These are phyloP conservation scores for Ceriops tagal DNA, from an alignment of 345 rosid genomes.

Conservation along the genomic window DNA sequence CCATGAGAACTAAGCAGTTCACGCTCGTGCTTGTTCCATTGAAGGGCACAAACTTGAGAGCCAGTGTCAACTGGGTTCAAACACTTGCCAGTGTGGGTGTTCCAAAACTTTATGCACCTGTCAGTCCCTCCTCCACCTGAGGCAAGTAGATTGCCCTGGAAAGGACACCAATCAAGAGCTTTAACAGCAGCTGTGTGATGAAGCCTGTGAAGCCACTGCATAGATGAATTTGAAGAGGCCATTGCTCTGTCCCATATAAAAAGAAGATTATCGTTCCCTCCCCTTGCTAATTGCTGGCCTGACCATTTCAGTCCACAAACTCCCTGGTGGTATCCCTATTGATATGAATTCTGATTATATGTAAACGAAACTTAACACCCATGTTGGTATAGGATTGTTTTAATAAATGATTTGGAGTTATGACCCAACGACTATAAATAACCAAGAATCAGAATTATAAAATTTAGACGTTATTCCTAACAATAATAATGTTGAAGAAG, in stretches of 20 bases:
- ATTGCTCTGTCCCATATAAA: constrained; percentile 49
- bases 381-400: too few species aligned
- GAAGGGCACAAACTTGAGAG: constrained; percentile 45
- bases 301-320: constrained; percentile 60
- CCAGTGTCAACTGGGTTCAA: constrained; percentile 51
- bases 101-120: constrained; percentile 47
- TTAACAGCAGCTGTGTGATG: constrained; percentile 55
- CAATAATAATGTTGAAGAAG: too few species aligned
- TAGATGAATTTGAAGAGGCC: constrained; percentile 38
- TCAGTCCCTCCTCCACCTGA: constrained; percentile 58
- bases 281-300: constrained; percentile 49
- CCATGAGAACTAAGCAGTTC: constrained; percentile 58
- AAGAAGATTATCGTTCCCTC: constrained; percentile 47
- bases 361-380: too few species aligned
- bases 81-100: constrained; percentile 48
- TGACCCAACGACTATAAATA: too few species aligned
- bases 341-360: too few species aligned
- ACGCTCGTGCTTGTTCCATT: constrained; percentile 51
- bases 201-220: constrained; percentile 50
- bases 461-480: too few species aligned
- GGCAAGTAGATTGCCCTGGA: constrained; percentile 50
- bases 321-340: constrained; percentile 40
- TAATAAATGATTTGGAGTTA: too few species aligned
- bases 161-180: constrained; percentile 65
- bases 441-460: too few species aligned